Base-by-base conservation (phyloP, 73 alveolate genomes). In the Paramecium sexaurelia region DNA sequence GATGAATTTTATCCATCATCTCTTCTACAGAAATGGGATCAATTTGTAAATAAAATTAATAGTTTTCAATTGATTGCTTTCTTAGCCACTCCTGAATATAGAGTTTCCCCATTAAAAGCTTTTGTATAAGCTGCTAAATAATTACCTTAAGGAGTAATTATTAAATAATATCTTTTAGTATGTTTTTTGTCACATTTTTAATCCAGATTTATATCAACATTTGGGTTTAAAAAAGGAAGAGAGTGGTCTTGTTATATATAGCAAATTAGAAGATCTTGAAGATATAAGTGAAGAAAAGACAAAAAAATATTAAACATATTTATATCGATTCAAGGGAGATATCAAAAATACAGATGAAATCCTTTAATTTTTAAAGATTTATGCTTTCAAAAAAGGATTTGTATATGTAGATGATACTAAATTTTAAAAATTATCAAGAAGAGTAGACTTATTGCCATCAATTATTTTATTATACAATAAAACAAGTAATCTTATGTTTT, bases 1-100 rank as follows among this genome's bases (percentile, higher is more conserved):
- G 87, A 78, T 78, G 90, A 78, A 43, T 78, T 29, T 40, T 45
- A 78, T 20, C 90, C 90, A 78, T 78, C 90, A n/a, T 78, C 90
- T 3, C 45, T 78, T 3, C 29, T 78, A 17, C 17, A 32, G 19
- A 78, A 45, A 40, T 78, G 90, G 90, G 68, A 37, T 45, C 55
- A 78, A 78, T 78, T 78, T 39, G 90, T 45, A 9, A 41, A 39
- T 15, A 78, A 78, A 22, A 24, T 78, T 10, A 78, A 78, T 20
- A 45, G 90, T 3, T 78, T 78, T 47, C 7, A 78, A 19, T 41
- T 78, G 40, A 61, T 78, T 37, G 90, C 90, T 1, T 29, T 78
- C 36, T 78, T 78, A 33, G 90, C 55, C 7, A 78, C 90, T 9
- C 90, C 90, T 22, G 90, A 78, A 41, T 78, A 40, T 45, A 78